phyloP scores from a whole-genome alignment of 2,329 filamentous ascomycete species.

The Apiospora hydei region DNA sequence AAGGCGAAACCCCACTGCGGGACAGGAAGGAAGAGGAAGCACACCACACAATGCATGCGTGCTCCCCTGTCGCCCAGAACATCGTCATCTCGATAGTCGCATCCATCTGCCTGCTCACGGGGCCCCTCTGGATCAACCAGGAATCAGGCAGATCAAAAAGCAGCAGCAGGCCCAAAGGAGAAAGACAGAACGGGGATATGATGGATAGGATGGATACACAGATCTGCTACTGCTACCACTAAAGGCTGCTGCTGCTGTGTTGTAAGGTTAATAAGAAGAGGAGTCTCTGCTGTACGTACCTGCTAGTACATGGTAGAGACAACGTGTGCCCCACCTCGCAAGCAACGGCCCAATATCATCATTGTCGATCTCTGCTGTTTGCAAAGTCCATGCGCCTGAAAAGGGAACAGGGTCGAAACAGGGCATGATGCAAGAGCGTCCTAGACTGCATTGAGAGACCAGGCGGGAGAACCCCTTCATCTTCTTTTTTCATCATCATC shows the following conservation, averaged over 20 bases:
- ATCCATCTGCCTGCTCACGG: neutral
- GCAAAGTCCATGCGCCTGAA: neutral
- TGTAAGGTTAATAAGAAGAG: no score
- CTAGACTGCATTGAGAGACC: constrained; percentile 7
- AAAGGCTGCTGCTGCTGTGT: no score
- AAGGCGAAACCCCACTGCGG: neutral
- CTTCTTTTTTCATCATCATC: neutral
- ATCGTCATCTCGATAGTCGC: constrained; percentile 15
- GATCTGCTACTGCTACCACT: neutral
- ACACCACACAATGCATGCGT: neutral
- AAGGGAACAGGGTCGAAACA: neutral
- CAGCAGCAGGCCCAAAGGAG: constrained; percentile 2
- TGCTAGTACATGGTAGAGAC: neutral
- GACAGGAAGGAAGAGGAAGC: neutral
- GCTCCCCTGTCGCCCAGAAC: neutral
- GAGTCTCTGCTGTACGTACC: neutral
- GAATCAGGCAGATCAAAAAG: neutral
- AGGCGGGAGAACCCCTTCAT: constrained; percentile 6
- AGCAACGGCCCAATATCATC: constrained; percentile 5
- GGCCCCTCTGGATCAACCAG: neutral
- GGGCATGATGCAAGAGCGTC: neutral
- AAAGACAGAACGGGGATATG: no score
- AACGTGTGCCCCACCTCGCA: neutral
- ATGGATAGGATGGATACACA: neutral
- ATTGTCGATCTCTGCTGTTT: neutral